phyloP scores from a whole-genome alignment of 2,329 filamentous ascomycete species.

The Alternaria consortialis region DNA sequence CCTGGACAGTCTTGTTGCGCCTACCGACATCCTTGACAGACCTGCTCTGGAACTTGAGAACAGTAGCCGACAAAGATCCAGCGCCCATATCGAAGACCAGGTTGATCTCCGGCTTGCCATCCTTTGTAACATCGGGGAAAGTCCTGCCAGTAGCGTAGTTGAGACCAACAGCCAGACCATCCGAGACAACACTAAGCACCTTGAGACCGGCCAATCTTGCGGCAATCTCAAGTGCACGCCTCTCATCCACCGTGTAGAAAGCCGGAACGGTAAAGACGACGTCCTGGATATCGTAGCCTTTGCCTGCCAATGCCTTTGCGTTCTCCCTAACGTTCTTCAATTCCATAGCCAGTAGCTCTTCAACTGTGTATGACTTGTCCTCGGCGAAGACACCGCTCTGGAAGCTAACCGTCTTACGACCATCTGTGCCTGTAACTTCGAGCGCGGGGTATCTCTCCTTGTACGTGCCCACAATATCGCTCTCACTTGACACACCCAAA shows the following conservation, averaged over 20 bases:
- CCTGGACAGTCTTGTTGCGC: conserved; percentile 96
- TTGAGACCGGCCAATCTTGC: conserved; percentile 88
- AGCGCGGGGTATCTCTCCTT: conserved; percentile 79
- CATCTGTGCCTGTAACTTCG: conserved; percentile 68
- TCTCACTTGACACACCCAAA: conserved; percentile 72
- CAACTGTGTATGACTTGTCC: conserved; percentile 73
- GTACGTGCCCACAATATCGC: conserved; percentile 73
- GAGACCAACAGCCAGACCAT: conserved; percentile 89
- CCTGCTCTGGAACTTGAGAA: conserved; percentile 88
- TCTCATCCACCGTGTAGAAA: conserved; percentile 91
- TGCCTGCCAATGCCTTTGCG: conserved; percentile 82
- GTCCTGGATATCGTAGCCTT: conserved; percentile 76
- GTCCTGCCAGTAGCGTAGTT: conserved; percentile 94
- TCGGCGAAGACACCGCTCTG: conserved; percentile 77
- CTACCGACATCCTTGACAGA: conserved; percentile 90
- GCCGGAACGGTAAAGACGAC: conserved; percentile 88
- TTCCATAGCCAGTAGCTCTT: conserved; percentile 96
- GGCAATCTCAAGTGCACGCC: conserved; percentile 82
- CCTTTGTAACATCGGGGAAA: conserved; percentile 84
- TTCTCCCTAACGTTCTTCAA: conserved; percentile 90
- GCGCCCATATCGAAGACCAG: conserved; percentile 98
- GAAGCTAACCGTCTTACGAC: conserved; percentile 75
- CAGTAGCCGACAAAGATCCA: conserved; percentile 88
- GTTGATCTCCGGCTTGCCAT: conserved; percentile 88
- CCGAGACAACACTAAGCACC: conserved; percentile 83